Percentiles rank a stretch among this genome's conserved stretches.
Conservation (phyloP, 1,284 basidiomycete species). For the Trichosporon inkin region DNA sequence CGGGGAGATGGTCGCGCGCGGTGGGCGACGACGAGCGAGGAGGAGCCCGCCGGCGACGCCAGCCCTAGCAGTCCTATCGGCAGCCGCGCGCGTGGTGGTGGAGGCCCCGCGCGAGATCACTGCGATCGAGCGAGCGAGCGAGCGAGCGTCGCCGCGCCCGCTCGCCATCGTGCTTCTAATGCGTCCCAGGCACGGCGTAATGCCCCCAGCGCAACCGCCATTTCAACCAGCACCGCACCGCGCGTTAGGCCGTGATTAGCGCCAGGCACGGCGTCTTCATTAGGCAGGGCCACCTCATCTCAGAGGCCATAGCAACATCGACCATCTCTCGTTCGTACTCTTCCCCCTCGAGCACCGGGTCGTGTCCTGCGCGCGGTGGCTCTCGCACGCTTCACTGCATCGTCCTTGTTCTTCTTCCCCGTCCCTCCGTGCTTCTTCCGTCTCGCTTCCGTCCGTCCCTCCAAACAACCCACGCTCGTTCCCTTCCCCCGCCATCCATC, state of each 20-base stretch:
- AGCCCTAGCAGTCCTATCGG: no score
- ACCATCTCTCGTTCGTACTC: background rate
- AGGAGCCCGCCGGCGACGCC: no score
- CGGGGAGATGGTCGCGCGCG: no score
- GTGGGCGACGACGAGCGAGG: no score
- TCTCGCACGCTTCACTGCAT: background rate
- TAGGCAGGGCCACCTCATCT: background rate
- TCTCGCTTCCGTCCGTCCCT: background rate
- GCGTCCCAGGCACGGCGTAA: background rate
- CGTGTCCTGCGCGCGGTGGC: background rate
- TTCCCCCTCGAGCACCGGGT: background rate
- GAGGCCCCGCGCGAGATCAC: no score
- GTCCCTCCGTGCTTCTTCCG: background rate
- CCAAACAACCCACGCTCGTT: background rate
- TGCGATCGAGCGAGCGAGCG: no score
- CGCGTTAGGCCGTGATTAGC: no score
- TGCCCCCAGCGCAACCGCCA: background rate
- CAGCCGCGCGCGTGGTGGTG: no score
- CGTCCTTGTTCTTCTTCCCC: background rate
- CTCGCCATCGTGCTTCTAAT: no score
- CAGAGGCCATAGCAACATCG: slow-evolving; percentile 1
- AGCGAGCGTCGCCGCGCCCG: no score
- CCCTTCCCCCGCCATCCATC: background rate
- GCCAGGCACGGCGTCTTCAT: background rate
- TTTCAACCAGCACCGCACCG: no score